These are phyloP conservation scores for Fusarium acutatum DNA, from an alignment of 2,329 filamentous ascomycete species.

Conservation along the genomic window DNA sequence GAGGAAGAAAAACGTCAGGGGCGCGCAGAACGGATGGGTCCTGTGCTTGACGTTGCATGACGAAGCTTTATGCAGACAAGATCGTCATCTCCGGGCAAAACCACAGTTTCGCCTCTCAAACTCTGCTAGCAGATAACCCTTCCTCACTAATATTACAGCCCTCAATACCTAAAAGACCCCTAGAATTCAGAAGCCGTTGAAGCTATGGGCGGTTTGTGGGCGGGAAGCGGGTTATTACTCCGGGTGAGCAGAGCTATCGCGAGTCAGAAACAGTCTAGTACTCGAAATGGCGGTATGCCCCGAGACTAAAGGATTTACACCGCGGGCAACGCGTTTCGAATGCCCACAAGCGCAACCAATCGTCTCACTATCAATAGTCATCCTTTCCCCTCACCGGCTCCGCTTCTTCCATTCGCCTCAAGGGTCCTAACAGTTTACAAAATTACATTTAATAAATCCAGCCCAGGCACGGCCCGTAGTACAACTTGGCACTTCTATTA, in stretches of 20 bases:
- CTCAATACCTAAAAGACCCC: background rate
- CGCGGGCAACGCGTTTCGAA: slow-evolving; percentile 9
- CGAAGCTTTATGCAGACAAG: background rate
- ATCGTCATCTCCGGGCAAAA: background rate
- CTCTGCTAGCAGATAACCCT: background rate
- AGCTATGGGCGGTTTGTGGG: background rate
- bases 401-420: background rate
- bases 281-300: slow-evolving; percentile 21
- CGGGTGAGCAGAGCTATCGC: background rate
- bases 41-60: background rate
- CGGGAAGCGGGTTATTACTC: background rate
- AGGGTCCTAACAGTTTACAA: background rate
- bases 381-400: slow-evolving; percentile 11
- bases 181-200: background rate
- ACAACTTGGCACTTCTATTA: slow-evolving; percentile 11
- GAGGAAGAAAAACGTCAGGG: background rate
- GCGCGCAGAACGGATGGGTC: background rate
- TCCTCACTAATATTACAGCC: background rate
- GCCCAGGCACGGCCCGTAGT: slow-evolving; percentile 11
- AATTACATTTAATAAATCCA: slow-evolving; percentile 2
- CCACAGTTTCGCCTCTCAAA: background rate
- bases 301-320: slow-evolving; percentile 10
- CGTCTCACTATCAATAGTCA: slow-evolving; percentile 12
- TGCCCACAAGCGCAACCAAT: slow-evolving; percentile 6
- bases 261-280: background rate